phyloP scores from a whole-genome alignment of 805 yeast species.

The Kuraishia capsulata region DNA sequence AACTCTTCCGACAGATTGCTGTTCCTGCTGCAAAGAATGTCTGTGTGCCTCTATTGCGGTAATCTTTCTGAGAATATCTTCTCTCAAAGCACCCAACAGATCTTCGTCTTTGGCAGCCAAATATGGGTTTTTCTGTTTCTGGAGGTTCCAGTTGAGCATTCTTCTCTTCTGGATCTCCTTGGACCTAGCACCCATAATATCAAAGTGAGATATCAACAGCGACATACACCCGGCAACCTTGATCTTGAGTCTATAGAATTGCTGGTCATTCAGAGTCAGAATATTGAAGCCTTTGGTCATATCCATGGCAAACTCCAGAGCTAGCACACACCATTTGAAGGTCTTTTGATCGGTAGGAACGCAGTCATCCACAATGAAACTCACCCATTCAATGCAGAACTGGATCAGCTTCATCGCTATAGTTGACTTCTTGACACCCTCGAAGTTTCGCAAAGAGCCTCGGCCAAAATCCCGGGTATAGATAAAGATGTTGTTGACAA shows the following conservation, averaged over 20 bases:
- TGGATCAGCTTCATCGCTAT: slow-evolving; percentile 66
- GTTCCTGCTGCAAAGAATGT: slow-evolving; percentile 29
- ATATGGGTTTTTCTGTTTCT: slow-evolving; percentile 44
- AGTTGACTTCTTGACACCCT: slow-evolving; percentile 54
- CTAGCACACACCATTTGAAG: slow-evolving; percentile 93
- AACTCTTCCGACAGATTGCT: slow-evolving; percentile 71
- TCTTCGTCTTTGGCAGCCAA: slow-evolving; percentile 48
- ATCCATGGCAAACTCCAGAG: slow-evolving; percentile 92
- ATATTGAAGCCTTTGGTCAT: slow-evolving; percentile 88
- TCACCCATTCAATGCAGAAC: slow-evolving; percentile 82
- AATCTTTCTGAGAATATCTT: slow-evolving; percentile 61
- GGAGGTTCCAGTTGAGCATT: slow-evolving; percentile 39
- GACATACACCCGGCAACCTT: slow-evolving; percentile 95
- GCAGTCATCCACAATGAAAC: slow-evolving; percentile 90
- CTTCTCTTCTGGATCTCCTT: slow-evolving; percentile 54
- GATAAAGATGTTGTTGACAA: slow-evolving; percentile 63
- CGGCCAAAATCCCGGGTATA: slow-evolving; percentile 79
- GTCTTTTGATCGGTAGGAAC: slow-evolving; percentile 86
- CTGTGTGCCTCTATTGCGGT: slow-evolving; percentile 52
- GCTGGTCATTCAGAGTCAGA: slow-evolving; percentile 66
- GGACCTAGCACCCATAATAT: slow-evolving; percentile 96
- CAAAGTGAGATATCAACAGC: slow-evolving; percentile 87
- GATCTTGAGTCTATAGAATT: slow-evolving; percentile 59
- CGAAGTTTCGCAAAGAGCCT: slow-evolving; percentile 56
- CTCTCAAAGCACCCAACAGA: slow-evolving; percentile 48